Evolutionary conservation across 768 basidiomycete species (phyloP).

Genomic region (Hydnomerulius pinastri): DNA sequence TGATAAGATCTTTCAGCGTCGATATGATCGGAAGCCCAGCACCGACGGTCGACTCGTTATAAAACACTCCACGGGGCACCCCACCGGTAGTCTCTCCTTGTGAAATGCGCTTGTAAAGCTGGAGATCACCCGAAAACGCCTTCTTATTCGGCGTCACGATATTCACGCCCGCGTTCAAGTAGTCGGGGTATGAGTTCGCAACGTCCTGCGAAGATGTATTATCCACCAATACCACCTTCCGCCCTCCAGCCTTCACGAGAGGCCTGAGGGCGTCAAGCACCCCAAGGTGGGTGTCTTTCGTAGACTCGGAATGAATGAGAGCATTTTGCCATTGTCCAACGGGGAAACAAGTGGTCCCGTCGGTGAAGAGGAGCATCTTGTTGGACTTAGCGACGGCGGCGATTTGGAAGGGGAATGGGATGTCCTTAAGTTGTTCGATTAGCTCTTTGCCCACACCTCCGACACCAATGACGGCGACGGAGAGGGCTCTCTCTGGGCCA

Average conservation of each 20-base stretch:
- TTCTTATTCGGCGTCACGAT: slow-evolving; percentile 99
- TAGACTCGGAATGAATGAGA: slow-evolving; percentile 40
- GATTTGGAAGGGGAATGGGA: slow-evolving; percentile 63
- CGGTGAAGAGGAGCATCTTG: slow-evolving; percentile 54
- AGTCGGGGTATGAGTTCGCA: slow-evolving; percentile 78
- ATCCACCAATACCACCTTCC: slow-evolving; percentile 77
- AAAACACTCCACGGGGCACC: slow-evolving; percentile 55
- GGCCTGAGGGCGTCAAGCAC: slow-evolving; percentile 44
- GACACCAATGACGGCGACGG: slow-evolving; percentile 83
- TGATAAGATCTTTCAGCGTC: slow-evolving; percentile 88
- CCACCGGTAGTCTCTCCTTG: slow-evolving; percentile 42
- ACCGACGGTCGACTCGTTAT: slow-evolving; percentile 92
- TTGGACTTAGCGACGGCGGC: slow-evolving; percentile 72
- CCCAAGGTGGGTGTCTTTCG: slow-evolving; percentile 39
- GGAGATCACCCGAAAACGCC: slow-evolving; percentile 76
- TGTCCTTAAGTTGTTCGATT: slow-evolving; percentile 74
- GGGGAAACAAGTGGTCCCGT: slow-evolving; percentile 41
- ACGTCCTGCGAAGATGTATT: slow-evolving; percentile 88
- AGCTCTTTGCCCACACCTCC: slow-evolving; percentile 93
- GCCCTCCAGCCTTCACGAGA: slow-evolving; percentile 44
- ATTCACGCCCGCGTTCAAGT: slow-evolving; percentile 76
- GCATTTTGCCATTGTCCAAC: slow-evolving; percentile 47
- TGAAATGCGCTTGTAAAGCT: slow-evolving; percentile 70
- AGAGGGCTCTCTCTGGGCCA: slow-evolving; percentile 32
- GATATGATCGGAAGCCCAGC: slow-evolving; percentile 92